phyloP scores from a whole-genome alignment of 345 rosid species.

The Hevea brasiliensis region DNA sequence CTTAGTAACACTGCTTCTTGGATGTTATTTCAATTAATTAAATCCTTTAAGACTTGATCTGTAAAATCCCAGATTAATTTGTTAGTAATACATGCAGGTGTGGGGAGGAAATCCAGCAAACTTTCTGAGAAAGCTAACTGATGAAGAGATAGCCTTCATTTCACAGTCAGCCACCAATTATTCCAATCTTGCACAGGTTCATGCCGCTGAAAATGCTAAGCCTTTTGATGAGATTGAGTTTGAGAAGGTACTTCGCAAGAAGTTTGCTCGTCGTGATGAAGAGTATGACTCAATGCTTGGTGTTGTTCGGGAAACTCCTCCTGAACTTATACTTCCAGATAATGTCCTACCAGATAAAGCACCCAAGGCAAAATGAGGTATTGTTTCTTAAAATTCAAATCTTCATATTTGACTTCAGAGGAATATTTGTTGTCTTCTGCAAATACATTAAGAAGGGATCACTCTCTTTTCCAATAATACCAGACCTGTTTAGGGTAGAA shows the following conservation, averaged over 20 bases:
- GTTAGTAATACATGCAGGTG: slow-evolving; percentile 46
- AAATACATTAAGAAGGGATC: slow-evolving; percentile 38
- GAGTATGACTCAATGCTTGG: slow-evolving; percentile 89
- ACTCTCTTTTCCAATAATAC: slow-evolving; percentile 45
- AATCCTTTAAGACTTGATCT: neutral
- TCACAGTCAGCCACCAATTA: slow-evolving; percentile 75
- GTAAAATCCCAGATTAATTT: neutral
- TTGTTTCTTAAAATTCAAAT: slow-evolving; percentile 19
- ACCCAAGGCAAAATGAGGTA: slow-evolving; percentile 38
- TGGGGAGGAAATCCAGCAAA: slow-evolving; percentile 99
- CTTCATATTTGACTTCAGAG: slow-evolving; percentile 30
- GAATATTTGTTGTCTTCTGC: slow-evolving; percentile 33
- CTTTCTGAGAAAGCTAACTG: slow-evolving; percentile 85
- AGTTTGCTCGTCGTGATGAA: slow-evolving; percentile 66
- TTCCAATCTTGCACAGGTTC: slow-evolving; percentile 80
- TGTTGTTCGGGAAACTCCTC: slow-evolving; percentile 72
- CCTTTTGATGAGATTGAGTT: slow-evolving; percentile 77
- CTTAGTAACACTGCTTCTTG: neutral
- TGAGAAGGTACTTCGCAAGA: slow-evolving; percentile 85
- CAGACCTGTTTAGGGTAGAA: slow-evolving; percentile 34
- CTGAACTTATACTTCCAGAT: slow-evolving; percentile 76
- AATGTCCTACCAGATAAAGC: slow-evolving; percentile 56
- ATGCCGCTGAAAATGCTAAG: slow-evolving; percentile 84
- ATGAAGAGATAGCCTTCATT: slow-evolving; percentile 70
- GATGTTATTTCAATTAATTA: neutral